Percentiles rank a stretch among this genome's conserved stretches.
phyloP scores from a whole-genome alignment of 2,329 filamentous ascomycete species.

The Diaporthe citri region DNA sequence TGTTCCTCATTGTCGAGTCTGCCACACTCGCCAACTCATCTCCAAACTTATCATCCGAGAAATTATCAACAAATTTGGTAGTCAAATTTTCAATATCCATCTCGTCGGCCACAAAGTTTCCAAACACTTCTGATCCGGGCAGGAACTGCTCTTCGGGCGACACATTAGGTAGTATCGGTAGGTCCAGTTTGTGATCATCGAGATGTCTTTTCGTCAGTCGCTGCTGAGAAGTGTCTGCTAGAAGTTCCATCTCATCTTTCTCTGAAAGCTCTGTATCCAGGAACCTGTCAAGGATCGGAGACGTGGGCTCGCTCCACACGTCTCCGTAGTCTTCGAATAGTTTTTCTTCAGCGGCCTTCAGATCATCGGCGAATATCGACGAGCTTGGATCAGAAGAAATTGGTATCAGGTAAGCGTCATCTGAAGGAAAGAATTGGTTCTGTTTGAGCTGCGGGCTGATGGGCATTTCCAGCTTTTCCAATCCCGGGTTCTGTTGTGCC shows the following conservation, averaged over 20 bases:
- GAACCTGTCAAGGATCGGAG: constrained; percentile 32
- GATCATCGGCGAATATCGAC: constrained; percentile 42
- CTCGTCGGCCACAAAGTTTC: constrained; percentile 40
- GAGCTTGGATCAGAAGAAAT: constrained; percentile 43
- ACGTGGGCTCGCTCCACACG: constrained; percentile 43
- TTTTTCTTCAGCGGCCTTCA: constrained; percentile 42
- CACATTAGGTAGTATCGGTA: constrained; percentile 42
- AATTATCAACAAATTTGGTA: neutral
- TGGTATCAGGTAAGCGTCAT: constrained; percentile 41
- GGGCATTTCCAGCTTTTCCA: constrained; percentile 44
- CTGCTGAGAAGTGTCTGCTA: constrained; percentile 27
- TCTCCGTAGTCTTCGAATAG: constrained; percentile 43
- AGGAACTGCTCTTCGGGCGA: neutral
- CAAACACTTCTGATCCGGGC: constrained; percentile 27
- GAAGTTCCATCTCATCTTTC: constrained; percentile 28
- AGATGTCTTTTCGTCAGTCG: constrained; percentile 11
- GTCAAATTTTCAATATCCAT: constrained; percentile 28
- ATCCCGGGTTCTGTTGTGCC: constrained; percentile 22
- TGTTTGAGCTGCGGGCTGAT: constrained; percentile 42
- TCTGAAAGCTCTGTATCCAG: constrained; percentile 13
- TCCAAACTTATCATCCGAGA: constrained; percentile 24
- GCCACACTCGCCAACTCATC: constrained; percentile 39
- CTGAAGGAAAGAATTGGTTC: constrained; percentile 41
- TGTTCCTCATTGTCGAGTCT: constrained; percentile 40
- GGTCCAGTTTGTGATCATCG: constrained; percentile 43